A percentile compares a stretch with the other conserved stretches of the same genome.
Conservation (phyloP, 1,284 basidiomycete genomes). For the Bondarzewia mesenterica region DNA sequence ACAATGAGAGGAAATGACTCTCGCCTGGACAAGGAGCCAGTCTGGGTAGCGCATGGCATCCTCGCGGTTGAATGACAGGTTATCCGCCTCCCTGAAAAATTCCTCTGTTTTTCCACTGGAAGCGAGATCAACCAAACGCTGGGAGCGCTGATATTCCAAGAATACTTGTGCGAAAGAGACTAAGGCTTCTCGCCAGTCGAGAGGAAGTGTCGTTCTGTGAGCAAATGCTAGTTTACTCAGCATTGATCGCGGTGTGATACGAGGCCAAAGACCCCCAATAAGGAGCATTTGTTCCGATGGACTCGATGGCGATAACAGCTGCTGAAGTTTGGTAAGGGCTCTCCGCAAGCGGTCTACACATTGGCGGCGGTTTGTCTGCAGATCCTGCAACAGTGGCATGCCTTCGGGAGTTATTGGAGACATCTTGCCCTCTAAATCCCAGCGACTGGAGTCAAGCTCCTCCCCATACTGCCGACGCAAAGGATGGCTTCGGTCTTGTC, state of each 20-base stretch:
- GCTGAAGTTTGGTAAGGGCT: neutral
- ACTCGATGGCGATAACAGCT: neutral
- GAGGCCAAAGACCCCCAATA: constrained; percentile 23
- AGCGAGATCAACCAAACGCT: constrained; percentile 19
- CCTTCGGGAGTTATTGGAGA: neutral
- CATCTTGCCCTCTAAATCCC: neutral
- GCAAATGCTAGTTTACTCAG: constrained; percentile 2
- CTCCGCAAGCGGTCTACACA: neutral
- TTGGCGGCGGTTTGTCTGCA: neutral
- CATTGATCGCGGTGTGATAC: constrained; percentile 18
- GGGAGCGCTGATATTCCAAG: constrained; percentile 26
- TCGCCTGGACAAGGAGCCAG: constrained; percentile 34
- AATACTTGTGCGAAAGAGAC: constrained; percentile 18
- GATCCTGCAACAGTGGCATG: neutral
- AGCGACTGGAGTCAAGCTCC: neutral
- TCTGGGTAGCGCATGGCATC: constrained; percentile 21
- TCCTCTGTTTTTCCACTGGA: constrained; percentile 18
- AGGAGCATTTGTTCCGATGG: neutral
- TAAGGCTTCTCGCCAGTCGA: constrained; percentile 23
- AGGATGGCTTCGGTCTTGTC: neutral
- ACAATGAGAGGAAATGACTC: neutral
- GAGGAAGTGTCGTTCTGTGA: neutral
- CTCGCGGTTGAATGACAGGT: neutral
- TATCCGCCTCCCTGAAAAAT: constrained; percentile 10
- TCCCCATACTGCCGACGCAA: neutral